phyloP scores from a whole-genome alignment of 1,284 basidiomycete species.

The Acaromyces ingoldii region DNA sequence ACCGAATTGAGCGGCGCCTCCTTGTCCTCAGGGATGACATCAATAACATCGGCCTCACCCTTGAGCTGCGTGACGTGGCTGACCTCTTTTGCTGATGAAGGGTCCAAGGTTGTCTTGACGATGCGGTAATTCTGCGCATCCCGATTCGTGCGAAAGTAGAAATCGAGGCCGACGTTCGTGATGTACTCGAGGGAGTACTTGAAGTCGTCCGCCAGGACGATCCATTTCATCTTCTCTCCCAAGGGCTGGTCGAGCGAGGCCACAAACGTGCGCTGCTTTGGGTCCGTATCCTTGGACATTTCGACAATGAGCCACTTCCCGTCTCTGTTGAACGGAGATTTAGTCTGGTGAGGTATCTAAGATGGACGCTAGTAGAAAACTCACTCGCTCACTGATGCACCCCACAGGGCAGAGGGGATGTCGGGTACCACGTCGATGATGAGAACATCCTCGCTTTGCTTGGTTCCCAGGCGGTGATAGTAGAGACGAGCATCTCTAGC shows the following conservation, averaged over 20 bases:
- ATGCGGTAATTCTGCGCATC: constrained; percentile 45
- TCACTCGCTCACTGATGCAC: constrained; percentile 28
- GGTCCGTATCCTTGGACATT: constrained; percentile 45
- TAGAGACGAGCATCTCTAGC: constrained; percentile 45
- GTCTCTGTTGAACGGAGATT: constrained; percentile 18
- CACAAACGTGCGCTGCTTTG: constrained; percentile 35
- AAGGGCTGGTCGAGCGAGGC: constrained; percentile 25
- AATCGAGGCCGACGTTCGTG: constrained; percentile 39
- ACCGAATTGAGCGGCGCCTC: constrained; percentile 62
- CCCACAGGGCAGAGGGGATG: constrained; percentile 39
- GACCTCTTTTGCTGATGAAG: constrained; percentile 17
- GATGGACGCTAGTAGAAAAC: not conserved
- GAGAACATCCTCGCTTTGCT: constrained; percentile 39
- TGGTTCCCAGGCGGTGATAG: constrained; percentile 45
- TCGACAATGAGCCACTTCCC: constrained; percentile 37
- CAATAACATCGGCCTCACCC: constrained; percentile 42
- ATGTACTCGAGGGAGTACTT: constrained; percentile 37
- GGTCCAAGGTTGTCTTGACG: constrained; percentile 30
- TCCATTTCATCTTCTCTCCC: constrained; percentile 28
- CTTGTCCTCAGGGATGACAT: constrained; percentile 67
- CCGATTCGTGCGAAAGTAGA: constrained; percentile 48
- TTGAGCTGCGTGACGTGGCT: constrained; percentile 33
- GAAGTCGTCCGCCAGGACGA: constrained; percentile 38
- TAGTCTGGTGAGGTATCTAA: not conserved
- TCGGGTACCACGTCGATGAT: constrained; percentile 24